Base-by-base conservation (phyloP, 768 basidiomycete species). In the Mycena vitilis region DNA sequence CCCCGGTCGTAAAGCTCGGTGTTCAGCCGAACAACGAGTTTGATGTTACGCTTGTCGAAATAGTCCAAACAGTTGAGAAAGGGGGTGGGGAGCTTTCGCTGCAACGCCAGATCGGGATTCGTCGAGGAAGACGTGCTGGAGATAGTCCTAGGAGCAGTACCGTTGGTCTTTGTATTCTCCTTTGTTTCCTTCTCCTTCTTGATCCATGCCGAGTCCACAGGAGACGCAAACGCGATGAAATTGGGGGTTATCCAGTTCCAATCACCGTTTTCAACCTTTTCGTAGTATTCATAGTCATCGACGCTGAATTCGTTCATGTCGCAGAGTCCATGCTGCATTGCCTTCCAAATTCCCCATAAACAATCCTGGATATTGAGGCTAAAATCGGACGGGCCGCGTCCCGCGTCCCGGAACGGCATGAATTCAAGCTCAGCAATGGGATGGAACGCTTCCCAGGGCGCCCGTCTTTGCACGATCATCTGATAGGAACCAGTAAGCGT, bases 321-420 rank as follows among this genome's bases (percentile, higher is more conserved):
- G 80, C 94, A 95, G 0, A 99, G 85, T 15, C 92, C 91, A 69
- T 96, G 93, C 80, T 97, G 92, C 86, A 94, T 93, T 0, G 91
- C 92, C 77, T 95, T 95, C 89, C 92, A 95, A 69, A 95, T 81
- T 20, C 92, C 92, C 91, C 92, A 94, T 2, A 93, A 83, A 77
- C 95, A 94, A 74, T 97, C 96, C 77, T 98, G 96, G 60, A 98
- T 95, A 70, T 85, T 94, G 65, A 99, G 88, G 76, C 93, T 95
- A 81, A 96, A 98, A 79, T 98, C 96, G 11, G 95, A 94, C 15
- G 90, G 89, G 1, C 95, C 96, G 47, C 94, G 88, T 5, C 97
- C 96, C 22, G 98, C 98, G 75, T 99, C 98, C 66, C 98, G 87
- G 77, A 99, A 99, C 18, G 95, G 92, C 90, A 95, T 94, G 76